Conservation (phyloP, 805 yeast genomes). For the Kluyveromyces starmeri region DNA sequence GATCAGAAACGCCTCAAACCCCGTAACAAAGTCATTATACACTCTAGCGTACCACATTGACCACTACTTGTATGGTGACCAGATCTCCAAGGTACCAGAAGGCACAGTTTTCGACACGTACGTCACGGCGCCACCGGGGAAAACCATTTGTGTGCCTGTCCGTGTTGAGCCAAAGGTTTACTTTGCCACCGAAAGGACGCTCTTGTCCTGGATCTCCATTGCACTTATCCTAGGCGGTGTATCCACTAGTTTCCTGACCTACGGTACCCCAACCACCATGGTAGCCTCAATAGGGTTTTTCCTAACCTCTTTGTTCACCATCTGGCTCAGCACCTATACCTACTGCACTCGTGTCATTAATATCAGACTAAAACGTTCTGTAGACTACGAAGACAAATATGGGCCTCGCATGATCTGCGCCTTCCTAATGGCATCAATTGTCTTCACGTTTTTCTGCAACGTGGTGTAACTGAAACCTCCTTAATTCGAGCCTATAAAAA, state of each 20-base stretch:
- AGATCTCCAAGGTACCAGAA: conserved; percentile 45
- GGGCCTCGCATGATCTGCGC: conserved; percentile 83
- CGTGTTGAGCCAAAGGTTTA: conserved; percentile 98
- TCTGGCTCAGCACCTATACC: conserved; percentile 59
- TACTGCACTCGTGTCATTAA: conserved; percentile 77
- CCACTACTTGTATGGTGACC: conserved; percentile 43
- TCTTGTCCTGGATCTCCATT: conserved; percentile 86
- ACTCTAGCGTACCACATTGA: conserved; percentile 24
- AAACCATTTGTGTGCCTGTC: conserved; percentile 83
- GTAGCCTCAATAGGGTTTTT: conserved; percentile 84
- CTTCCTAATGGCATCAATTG: conserved; percentile 62
- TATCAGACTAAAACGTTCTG: conserved; percentile 75
- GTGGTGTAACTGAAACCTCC: conserved; percentile 6
- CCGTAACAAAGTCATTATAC: conserved; percentile 16
- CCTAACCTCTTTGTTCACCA: conserved; percentile 64
- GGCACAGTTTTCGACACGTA: conserved; percentile 55
- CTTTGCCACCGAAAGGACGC: conserved; percentile 95
- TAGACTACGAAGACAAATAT: conserved; percentile 73
- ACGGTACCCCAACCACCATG: conserved; percentile 68
- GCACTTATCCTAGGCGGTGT: conserved; percentile 83
- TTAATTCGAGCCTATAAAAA: too few relatives aligned
- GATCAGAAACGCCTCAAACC: conserved; percentile 15
- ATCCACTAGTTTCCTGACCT: conserved; percentile 76
- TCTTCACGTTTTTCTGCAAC: conserved; percentile 45
- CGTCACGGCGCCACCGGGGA: conserved; percentile 77